phyloP scores from a whole-genome alignment of 164 flowering plant genomes.

The Vitis amurensis region DNA sequence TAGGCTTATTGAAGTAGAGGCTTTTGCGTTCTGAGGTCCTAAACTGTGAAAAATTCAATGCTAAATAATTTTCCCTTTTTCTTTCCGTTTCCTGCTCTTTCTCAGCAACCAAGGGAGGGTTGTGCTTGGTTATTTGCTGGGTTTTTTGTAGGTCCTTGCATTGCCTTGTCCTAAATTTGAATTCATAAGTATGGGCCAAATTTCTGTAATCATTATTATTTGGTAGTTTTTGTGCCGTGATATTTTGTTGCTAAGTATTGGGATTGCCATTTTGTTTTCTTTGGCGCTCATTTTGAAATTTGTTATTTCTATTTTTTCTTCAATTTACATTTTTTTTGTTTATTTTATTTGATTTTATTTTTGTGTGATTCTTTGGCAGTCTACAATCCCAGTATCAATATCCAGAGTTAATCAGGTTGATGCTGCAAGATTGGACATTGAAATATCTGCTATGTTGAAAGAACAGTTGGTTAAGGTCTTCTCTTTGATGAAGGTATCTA shows the following conservation, averaged over 20 bases:
- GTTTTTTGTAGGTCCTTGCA: too few species aligned
- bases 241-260: too few species aligned
- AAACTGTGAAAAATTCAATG: background rate
- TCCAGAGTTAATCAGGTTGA: conserved; percentile 97
- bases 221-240: background rate
- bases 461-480: conserved; percentile 96
- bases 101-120: background rate
- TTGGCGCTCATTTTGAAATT: background rate
- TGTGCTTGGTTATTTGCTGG: too few species aligned
- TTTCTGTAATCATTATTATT: background rate
- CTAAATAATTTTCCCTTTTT: too few species aligned
- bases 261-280: background rate
- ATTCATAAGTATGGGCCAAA: too few species aligned
- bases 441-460: conserved; percentile 97
- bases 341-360: background rate
- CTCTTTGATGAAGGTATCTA: conserved; percentile 80
- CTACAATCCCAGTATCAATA: conserved; percentile 58
- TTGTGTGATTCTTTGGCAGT: conserved; percentile 28
- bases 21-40: background rate
- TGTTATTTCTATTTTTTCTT: background rate
- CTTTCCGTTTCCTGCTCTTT: background rate
- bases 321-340: background rate
- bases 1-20: background rate
- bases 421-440: conserved; percentile 91
- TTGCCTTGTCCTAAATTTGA: too few species aligned